Evolutionary conservation across 2,329 filamentous ascomycete species (phyloP).

Genomic region (Exophiala bonariae): DNA sequence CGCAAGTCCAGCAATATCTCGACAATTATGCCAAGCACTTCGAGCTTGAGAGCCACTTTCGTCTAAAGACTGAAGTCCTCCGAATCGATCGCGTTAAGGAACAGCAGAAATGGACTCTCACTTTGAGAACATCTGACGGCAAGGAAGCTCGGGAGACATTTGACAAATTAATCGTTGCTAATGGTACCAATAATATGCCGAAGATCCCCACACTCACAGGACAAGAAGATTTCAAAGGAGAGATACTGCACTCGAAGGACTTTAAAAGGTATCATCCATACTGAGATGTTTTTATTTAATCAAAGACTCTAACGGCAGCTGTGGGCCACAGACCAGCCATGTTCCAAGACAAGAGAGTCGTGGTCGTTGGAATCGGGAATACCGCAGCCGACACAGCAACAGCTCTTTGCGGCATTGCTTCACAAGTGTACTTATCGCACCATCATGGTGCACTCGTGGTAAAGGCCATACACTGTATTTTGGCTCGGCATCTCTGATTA

Average conservation of each 20-base stretch:
- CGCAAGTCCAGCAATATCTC: constrained; percentile 23
- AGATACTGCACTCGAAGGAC: constrained; percentile 25
- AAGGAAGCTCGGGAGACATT: constrained; percentile 18
- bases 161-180: constrained; percentile 38
- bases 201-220: constrained; percentile 23
- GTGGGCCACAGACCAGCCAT: constrained; percentile 11
- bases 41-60: constrained; percentile 15
- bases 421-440: constrained; percentile 27
- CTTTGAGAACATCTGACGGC: neutral
- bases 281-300: neutral
- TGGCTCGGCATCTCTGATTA: too few species aligned
- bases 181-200: constrained; percentile 28
- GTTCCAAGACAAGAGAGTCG: constrained; percentile 24
- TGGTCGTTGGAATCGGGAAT: constrained; percentile 31
- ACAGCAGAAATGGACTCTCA: constrained; percentile 20
- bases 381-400: constrained; percentile 30
- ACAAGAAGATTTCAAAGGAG: constrained; percentile 26
- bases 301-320: neutral
- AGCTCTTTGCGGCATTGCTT: constrained; percentile 23
- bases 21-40: constrained; percentile 21
- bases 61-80: constrained; percentile 14
- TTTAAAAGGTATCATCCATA: constrained; percentile 22
- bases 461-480: constrained; percentile 3
- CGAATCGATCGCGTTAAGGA: constrained; percentile 12
- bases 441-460: constrained; percentile 25